A percentile compares a stretch with the other conserved stretches of the same genome.
Evolutionary conservation across 371 early-diverging fungal species (phyloP).

Genomic region (Dichotomocladium elegans): DNA sequence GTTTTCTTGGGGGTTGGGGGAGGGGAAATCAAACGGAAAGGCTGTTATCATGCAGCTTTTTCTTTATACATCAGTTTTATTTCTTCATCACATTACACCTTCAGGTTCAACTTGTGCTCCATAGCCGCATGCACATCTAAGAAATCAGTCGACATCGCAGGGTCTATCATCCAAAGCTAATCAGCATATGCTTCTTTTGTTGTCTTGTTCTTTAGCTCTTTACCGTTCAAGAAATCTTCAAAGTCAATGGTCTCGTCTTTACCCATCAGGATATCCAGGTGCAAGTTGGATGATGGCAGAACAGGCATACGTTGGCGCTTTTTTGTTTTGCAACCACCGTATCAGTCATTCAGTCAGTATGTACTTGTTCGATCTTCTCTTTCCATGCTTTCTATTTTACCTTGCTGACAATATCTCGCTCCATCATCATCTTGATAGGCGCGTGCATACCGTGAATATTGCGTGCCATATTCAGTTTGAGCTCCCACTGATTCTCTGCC

Average conservation of each 20-base stretch:
- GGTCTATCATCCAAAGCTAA: conserved; percentile 34
- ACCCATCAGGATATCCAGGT: conserved; percentile 83
- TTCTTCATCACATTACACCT: too few species aligned
- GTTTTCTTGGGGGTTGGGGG: too few species aligned
- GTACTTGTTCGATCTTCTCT: too few species aligned
- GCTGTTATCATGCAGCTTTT: too few species aligned
- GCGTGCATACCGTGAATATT: conserved; percentile 83
- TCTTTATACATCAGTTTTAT: too few species aligned
- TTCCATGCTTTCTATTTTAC: conserved; percentile 34
- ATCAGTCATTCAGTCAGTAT: neutral
- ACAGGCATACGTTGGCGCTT: conserved; percentile 58
- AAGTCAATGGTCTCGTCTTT: conserved; percentile 85
- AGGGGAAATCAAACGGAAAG: too few species aligned
- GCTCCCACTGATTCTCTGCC: conserved; percentile 78
- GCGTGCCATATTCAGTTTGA: conserved; percentile 77
- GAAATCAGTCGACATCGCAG: conserved; percentile 56
- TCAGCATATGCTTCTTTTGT: too few species aligned
- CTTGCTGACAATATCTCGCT: conserved; percentile 66
- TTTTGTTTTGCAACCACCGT: neutral
- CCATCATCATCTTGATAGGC: conserved; percentile 91
- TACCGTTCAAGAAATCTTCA: conserved; percentile 85
- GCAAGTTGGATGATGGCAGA: conserved; percentile 72
- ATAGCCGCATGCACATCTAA: conserved; percentile 63
- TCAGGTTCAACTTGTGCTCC: conserved; percentile 56
- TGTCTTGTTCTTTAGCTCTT: too few species aligned